These are phyloP conservation scores for Syzygium syzygioides DNA, from an alignment of 441 rosid species.

Conservation along the genomic window DNA sequence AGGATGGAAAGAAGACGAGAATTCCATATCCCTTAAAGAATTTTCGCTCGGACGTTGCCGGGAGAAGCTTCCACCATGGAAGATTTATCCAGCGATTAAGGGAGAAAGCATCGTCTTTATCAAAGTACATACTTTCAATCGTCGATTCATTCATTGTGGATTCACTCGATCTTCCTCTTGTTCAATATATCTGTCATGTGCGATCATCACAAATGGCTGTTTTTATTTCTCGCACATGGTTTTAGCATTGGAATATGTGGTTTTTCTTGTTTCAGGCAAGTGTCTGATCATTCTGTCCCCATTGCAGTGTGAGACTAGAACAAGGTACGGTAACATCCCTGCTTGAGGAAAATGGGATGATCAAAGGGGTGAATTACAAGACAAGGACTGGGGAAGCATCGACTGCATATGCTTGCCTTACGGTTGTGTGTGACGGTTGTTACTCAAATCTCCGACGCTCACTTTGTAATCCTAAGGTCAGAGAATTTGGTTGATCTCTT, in stretches of 20 bases:
- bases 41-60: neutral
- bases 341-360: slow-evolving; percentile 4
- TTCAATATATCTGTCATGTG: neutral
- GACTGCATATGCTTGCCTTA: slow-evolving; percentile 1
- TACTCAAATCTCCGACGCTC: slow-evolving; percentile 13
- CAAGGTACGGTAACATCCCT: slow-evolving; percentile 17
- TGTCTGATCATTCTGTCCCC: neutral
- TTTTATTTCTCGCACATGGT: neutral
- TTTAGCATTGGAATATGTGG: neutral
- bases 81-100: slow-evolving; percentile 10
- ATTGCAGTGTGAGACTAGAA: slow-evolving; percentile 10
- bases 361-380: slow-evolving; percentile 10
- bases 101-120: slow-evolving; percentile 1
- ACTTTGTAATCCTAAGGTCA: slow-evolving; percentile 14
- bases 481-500: neutral
- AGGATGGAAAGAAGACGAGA: slow-evolving; percentile 8
- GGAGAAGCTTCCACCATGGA: slow-evolving; percentile 10
- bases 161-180: neutral
- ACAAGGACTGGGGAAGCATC: neutral
- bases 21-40: slow-evolving; percentile 3
- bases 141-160: neutral
- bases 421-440: slow-evolving; percentile 17
- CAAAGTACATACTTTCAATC: neutral
- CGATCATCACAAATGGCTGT: neutral
- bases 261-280: neutral